phyloP scores from a whole-genome alignment of 805 yeast species.

The Candida succiphila region DNA sequence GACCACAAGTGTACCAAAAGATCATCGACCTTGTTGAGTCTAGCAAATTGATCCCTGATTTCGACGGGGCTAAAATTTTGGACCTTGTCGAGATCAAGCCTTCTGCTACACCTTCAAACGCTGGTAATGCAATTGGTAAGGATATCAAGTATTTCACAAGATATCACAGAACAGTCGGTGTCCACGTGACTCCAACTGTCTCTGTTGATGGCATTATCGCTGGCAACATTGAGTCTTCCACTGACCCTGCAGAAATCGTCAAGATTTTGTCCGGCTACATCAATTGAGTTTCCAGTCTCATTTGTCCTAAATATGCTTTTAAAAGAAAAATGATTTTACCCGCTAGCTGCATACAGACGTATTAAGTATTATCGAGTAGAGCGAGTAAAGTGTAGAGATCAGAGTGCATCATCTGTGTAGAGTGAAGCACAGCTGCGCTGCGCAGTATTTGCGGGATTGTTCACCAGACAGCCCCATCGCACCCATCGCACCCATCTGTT shows the following conservation, averaged over 20 bases:
- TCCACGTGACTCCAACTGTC: conserved; percentile 82
- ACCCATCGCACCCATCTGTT: no score
- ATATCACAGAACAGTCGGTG: conserved; percentile 65
- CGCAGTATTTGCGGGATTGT: no score
- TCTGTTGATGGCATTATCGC: conserved; percentile 57
- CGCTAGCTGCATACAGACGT: no score
- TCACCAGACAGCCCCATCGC: no score
- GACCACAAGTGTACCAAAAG: conserved; percentile 44
- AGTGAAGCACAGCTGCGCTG: no score
- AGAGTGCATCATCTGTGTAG: no score
- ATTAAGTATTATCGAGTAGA: no score
- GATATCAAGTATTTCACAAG: conserved; percentile 70
- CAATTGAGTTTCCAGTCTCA: conserved; percentile 3
- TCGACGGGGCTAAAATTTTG: conserved; percentile 19
- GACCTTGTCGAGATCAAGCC: conserved; percentile 24
- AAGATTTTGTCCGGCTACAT: conserved; percentile 24
- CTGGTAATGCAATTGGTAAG: conserved; percentile 46
- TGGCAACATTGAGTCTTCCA: conserved; percentile 51
- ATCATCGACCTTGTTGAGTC: conserved; percentile 39
- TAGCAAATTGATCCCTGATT: conserved; percentile 27
- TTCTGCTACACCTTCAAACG: conserved; percentile 30
- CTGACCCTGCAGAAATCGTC: conserved; percentile 35
- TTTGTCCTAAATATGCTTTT: not conserved
- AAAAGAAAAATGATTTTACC: no score
- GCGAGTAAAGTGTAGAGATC: no score